Percentiles rank a stretch among this genome's conserved stretches.
Evolutionary conservation across 1,139 yeast genomes (phyloP).

Genomic region (Geotrichum restrictum): DNA sequence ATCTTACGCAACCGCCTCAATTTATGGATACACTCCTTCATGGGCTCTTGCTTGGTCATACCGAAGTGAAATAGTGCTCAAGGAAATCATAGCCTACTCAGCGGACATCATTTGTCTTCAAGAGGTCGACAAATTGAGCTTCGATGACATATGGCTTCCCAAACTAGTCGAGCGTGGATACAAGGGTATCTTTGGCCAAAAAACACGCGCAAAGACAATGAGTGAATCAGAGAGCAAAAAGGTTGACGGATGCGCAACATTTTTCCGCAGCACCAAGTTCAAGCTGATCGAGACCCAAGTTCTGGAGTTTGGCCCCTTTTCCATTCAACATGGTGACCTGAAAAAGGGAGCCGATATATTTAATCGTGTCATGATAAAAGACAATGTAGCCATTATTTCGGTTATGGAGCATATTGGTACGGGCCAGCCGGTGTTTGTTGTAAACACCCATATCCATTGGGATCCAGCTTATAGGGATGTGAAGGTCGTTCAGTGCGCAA

Average conservation of each 20-base stretch:
- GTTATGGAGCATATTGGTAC: slow-evolving; percentile 64
- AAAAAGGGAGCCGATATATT: slow-evolving; percentile 91
- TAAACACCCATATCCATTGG: slow-evolving; percentile 94
- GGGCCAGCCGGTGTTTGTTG: slow-evolving; percentile 68
- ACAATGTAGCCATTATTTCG: slow-evolving; percentile 78
- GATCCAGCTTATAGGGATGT: slow-evolving; percentile 97
- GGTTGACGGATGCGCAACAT: slow-evolving; percentile 97
- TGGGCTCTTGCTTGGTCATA: slow-evolving; percentile 96
- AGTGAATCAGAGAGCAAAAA: slow-evolving; percentile 73
- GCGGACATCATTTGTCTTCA: slow-evolving; percentile 87
- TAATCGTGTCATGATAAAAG: slow-evolving; percentile 94
- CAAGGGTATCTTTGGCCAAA: slow-evolving; percentile 75
- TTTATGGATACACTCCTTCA: slow-evolving; percentile 92
- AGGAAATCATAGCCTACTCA: slow-evolving; percentile 61
- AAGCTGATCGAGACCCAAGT: slow-evolving; percentile 64
- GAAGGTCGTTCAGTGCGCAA: slow-evolving; percentile 92
- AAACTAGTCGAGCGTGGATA: slow-evolving; percentile 70
- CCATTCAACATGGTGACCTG: slow-evolving; percentile 82
- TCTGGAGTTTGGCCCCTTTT: slow-evolving; percentile 82
- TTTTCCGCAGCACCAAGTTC: slow-evolving; percentile 68
- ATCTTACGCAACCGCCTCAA: slow-evolving; percentile 85
- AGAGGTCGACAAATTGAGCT: slow-evolving; percentile 87
- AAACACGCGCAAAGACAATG: slow-evolving; percentile 93
- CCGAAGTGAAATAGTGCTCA: slow-evolving; percentile 68
- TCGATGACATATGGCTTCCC: slow-evolving; percentile 82